Conservation (phyloP, 2,329 filamentous ascomycete genomes). For the Penicillium polonicum region DNA sequence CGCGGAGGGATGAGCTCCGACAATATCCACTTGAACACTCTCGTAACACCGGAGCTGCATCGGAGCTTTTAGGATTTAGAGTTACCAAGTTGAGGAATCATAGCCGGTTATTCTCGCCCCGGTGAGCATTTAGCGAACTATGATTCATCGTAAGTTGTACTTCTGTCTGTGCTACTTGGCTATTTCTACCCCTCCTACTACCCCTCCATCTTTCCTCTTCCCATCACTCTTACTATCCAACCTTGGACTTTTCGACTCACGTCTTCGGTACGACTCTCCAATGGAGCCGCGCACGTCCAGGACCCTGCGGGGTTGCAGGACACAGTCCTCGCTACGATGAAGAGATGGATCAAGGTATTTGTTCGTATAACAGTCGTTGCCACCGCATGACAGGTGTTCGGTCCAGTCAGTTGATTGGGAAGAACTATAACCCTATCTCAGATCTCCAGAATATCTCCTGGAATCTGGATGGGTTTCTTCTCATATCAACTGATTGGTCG, state of each 20-base stretch:
- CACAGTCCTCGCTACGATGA: slow-evolving; percentile 28
- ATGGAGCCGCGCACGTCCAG: slow-evolving; percentile 32
- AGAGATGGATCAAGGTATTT: slow-evolving; percentile 45
- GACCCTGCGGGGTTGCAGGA: slow-evolving; percentile 8
- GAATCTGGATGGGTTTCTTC: not conserved
- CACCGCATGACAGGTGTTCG: slow-evolving; percentile 48
- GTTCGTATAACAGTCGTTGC: slow-evolving; percentile 42
- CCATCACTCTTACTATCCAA: not conserved
- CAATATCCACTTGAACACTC: not conserved
- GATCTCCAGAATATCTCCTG: not conserved
- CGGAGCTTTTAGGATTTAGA: slow-evolving; percentile 4
- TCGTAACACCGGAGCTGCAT: not conserved
- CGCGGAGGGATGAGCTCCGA: slow-evolving; percentile 5
- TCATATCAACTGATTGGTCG: slow-evolving; percentile 37
- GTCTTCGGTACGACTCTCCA: slow-evolving; percentile 33
- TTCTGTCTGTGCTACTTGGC: not conserved
- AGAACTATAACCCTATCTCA: not conserved
- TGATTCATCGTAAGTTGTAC: not conserved
- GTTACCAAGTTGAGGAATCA: slow-evolving; percentile 15
- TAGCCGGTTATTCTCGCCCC: slow-evolving; percentile 8
- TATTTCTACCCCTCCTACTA: slow-evolving; percentile 24
- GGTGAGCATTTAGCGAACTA: slow-evolving; percentile 12
- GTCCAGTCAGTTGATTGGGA: slow-evolving; percentile 9
- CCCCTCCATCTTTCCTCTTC: slow-evolving; percentile 4
- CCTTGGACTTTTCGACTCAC: not conserved